Base-by-base conservation (phyloP, 164 flowering plant genomes). In the Akebia trifoliata region DNA sequence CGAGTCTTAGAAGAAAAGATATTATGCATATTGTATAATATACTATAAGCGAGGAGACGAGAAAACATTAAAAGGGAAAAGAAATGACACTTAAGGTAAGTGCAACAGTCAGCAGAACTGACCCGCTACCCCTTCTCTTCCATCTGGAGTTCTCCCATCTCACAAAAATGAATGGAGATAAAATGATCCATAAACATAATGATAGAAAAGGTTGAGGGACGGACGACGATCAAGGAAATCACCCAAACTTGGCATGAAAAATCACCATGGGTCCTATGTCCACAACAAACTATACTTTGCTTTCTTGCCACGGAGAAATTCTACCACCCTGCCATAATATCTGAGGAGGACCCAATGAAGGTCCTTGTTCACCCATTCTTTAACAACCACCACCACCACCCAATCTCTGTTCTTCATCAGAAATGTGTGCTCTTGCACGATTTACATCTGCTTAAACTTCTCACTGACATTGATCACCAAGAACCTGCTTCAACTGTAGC, bases 281-380 rank as follows among this genome's bases (percentile, higher is more conserved):
- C 65, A 69, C 63, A 48, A 56, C 61, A 63, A 66, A 68, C 73
- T 68, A 72, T 75, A 64, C 77, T 20, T 49, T 49, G 5, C 12
- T 28, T 9, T 63, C 37, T 42, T 28, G 37, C 38, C 50, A 45
- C 50, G 47, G 24, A 32, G 54, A 49, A 49, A 38, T 49, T 56
- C 49, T 15, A 29, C 50, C 39, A 34, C 52, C 14, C 29, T 17
- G 56, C 12, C 55, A 60, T 47, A 37, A 35, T 49, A 53, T 37
- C 4, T 38, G 35, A 53, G 31, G 38, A 40, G 34, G 50, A 21
- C 12, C 35, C 56, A 30, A 22, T 11, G n/a, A 49, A 32, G 34
- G 50, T 10, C 26, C 20, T 57, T 32, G 30, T 31, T 8, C 45
- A 31, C 51, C 25, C 52, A 56, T 61, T 37, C 35, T n/a, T 24